Percentiles rank a stretch among this genome's conserved stretches.
Conservation (phyloP, 805 yeast species). For the Dipodascopsis tothii region DNA sequence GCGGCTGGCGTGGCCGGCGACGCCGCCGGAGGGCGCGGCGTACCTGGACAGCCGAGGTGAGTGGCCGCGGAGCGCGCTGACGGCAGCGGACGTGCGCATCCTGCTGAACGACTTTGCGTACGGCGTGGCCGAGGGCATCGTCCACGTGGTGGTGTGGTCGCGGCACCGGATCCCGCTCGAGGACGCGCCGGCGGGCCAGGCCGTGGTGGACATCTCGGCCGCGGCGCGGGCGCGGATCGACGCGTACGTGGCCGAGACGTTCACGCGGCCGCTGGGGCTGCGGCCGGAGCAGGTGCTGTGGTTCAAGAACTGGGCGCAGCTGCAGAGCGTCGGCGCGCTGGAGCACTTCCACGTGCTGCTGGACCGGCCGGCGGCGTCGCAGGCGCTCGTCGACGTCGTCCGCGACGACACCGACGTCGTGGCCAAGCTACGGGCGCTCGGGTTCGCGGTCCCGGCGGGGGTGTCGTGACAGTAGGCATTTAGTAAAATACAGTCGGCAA, state of each 20-base stretch:
- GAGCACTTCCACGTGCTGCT: conserved; percentile 53
- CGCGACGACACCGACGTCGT: not conserved
- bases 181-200: conserved; percentile 36
- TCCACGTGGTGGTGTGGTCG: conserved; percentile 53
- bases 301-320: conserved; percentile 52
- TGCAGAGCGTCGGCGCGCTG: conserved; percentile 48
- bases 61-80: not conserved
- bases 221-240: conserved; percentile 36
- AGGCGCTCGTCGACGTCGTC: not conserved
- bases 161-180: conserved; percentile 40
- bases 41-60: conserved; percentile 21
- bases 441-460: too few relatives aligned
- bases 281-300: conserved; percentile 38
- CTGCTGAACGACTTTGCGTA: conserved; percentile 51
- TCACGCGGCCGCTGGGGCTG: conserved; percentile 36
- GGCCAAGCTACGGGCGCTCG: too few relatives aligned
- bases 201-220: conserved; percentile 27
- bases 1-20: conserved; percentile 27
- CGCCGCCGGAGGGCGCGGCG: conserved; percentile 4
- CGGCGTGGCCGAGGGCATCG: conserved; percentile 41
- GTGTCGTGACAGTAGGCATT: too few relatives aligned
- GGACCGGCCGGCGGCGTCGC: conserved; percentile 15
- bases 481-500: not conserved
- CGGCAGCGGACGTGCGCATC: conserved; percentile 34
- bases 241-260: conserved; percentile 37